Percentiles rank a stretch among this genome's conserved stretches.
Conservation (phyloP, 441 rosid species). For the Gossypium schwendimanii region DNA sequence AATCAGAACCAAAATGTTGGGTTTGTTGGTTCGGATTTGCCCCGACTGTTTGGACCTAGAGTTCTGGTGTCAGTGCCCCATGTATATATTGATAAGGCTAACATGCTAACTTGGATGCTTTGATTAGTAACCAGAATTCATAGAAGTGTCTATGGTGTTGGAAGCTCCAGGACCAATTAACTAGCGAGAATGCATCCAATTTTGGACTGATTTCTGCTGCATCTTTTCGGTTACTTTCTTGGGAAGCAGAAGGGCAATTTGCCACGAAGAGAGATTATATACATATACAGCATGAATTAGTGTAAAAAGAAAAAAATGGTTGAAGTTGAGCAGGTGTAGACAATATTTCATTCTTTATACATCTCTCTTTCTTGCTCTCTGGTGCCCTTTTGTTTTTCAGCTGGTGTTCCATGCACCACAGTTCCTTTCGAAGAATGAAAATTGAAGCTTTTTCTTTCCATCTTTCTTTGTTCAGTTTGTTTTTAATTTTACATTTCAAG, state of each 20-base stretch:
- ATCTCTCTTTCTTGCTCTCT: conserved; percentile 5
- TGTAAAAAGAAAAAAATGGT: conserved; percentile 25
- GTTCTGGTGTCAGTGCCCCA: conserved; percentile 17
- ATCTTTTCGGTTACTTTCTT: conserved; percentile 17
- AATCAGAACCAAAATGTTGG: conserved; percentile 12
- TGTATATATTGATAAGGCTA: conserved; percentile 26
- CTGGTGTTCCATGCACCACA: not conserved
- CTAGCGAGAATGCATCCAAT: conserved; percentile 22
- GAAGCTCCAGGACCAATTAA: conserved; percentile 17
- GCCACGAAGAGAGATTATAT: conserved; percentile 18
- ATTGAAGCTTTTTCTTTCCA: not conserved
- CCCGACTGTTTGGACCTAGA: conserved; percentile 8
- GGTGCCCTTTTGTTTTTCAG: not conserved
- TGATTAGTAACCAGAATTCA: conserved; percentile 18
- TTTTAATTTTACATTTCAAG: not conserved
- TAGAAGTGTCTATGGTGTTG: conserved; percentile 9
- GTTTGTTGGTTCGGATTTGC: conserved; percentile 9
- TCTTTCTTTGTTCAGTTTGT: not conserved
- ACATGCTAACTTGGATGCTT: conserved; percentile 32
- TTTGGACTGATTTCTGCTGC: conserved; percentile 28
- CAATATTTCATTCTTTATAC: conserved; percentile 35
- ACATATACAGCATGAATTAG: conserved; percentile 21
- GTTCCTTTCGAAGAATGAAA: not conserved
- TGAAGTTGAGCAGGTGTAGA: conserved; percentile 30
- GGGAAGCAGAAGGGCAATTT: conserved; percentile 17